Evolutionary conservation across 108 stramenopile genomes (phyloP), one percentile per base, ranked within the genome.

Genomic region (Schizochytrium sp.): DNA sequence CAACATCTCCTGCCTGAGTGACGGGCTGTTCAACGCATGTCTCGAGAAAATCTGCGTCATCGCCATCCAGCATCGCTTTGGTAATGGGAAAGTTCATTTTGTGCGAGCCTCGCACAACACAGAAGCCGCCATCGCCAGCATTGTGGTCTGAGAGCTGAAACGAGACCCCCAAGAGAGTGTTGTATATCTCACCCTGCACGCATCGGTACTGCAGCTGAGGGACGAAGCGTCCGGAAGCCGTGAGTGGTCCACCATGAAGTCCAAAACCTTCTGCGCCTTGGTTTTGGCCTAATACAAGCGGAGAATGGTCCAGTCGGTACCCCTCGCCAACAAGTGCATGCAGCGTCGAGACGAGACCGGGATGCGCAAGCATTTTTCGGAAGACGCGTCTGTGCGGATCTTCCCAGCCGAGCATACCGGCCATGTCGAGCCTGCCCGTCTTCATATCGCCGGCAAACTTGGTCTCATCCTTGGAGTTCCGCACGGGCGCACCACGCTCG

Each of bases 1-100:
- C 95, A 3, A 97, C 97, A 92, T 97, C 97, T 16, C 97, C 97
- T 10, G 97, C 96, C 91, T 96, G 95, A 58, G 96, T 96, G n/a
- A 89, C 94, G 10, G 96, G 96, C 90, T 97, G 97, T 16, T 92
- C 60, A 41, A 97, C 95, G 89, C 60, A 60, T 3, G 41, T 60
- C 60, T 44, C 18, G 28, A 45, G 18, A 28, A 90, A 96, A 57
- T 96, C 96, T 6, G 51, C 76, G 88, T 96, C 92, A 16, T 88
- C 89, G 72, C 94, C 96, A 87, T 97, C 95, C 29, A 96, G 92
- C 97, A 97, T 96, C 2, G 95, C 96, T 58, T 88, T 47, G 5
- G 96, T 96, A 94, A 96, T 96, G 89, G 94, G 93, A 57, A 97
- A 96, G 89, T 97, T 96, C 63, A 94, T 94, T 87, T 97, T 97